phyloP scores from a whole-genome alignment of 2,329 filamentous ascomycete species.

The Setomelanomma holmii region DNA sequence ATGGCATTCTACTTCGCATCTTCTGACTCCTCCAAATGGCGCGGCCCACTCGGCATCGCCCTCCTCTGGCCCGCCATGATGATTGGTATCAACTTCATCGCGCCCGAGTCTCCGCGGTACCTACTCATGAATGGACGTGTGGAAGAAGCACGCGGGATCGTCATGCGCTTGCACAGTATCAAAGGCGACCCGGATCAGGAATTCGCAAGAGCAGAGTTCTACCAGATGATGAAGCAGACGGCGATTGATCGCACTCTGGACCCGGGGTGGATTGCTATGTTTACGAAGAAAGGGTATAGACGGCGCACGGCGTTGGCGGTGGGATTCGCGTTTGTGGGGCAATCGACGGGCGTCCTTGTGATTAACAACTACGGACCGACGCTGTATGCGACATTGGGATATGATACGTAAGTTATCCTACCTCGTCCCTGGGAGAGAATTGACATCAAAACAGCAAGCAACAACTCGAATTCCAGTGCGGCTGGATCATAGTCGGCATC shows the following conservation, averaged over 20 bases:
- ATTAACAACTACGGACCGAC: slow-evolving; percentile 36
- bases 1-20: slow-evolving; percentile 25
- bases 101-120: slow-evolving; percentile 51
- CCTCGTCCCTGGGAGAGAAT: too few species aligned
- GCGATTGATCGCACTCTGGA: slow-evolving; percentile 27
- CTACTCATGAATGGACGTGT: slow-evolving; percentile 22
- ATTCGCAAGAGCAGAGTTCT: slow-evolving; percentile 34
- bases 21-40: slow-evolving; percentile 27
- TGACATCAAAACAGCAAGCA: slow-evolving; percentile 15
- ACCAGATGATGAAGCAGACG: slow-evolving; percentile 36
- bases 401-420: slow-evolving; percentile 17
- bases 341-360: slow-evolving; percentile 30
- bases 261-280: slow-evolving; percentile 25
- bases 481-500: slow-evolving; percentile 35
- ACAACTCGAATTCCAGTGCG: slow-evolving; percentile 29
- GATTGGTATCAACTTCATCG: slow-evolving; percentile 24
- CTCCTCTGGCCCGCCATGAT: slow-evolving; percentile 32
- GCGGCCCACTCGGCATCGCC: slow-evolving; percentile 30
- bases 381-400: slow-evolving; percentile 29
- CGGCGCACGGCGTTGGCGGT: slow-evolving; percentile 25
- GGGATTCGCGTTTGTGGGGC: slow-evolving; percentile 31
- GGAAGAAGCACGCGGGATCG: slow-evolving; percentile 15
- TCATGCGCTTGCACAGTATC: slow-evolving; percentile 22
- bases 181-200: slow-evolving; percentile 25
- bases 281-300: slow-evolving; percentile 30